These are phyloP conservation scores for Geotrichum phurueaensis DNA, from an alignment of 1,139 yeast species.

Conservation along the genomic window DNA sequence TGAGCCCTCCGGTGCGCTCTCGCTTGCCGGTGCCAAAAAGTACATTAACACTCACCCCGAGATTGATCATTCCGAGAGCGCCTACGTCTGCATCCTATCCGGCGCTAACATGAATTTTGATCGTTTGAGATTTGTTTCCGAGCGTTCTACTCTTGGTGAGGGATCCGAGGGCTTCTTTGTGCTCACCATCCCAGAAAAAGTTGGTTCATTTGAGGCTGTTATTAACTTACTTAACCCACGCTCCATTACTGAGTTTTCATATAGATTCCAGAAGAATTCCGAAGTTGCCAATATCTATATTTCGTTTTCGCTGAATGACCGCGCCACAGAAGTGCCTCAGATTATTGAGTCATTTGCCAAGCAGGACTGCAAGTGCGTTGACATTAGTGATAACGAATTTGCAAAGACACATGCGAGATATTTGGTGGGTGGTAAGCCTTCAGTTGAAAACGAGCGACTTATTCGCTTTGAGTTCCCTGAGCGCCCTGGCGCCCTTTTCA, in stretches of 20 bases:
- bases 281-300: conserved; percentile 72
- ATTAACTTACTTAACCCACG: conserved; percentile 78
- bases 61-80: conserved; percentile 52
- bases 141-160: conserved; percentile 95
- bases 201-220: conserved; percentile 79
- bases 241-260: conserved; percentile 87
- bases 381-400: conserved; percentile 84
- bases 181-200: conserved; percentile 82
- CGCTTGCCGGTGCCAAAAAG: conserved; percentile 90
- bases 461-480: conserved; percentile 93
- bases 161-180: conserved; percentile 92
- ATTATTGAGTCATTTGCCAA: conserved; percentile 41
- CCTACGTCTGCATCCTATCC: conserved; percentile 79
- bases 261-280: conserved; percentile 54
- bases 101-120: conserved; percentile 99
- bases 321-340: conserved; percentile 50
- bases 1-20: conserved; percentile 95
- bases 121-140: conserved; percentile 92
- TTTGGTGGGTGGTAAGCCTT: conserved; percentile 81
- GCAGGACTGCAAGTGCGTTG: conserved; percentile 50
- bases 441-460: conserved; percentile 64
- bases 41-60: conserved; percentile 51
- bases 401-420: conserved; percentile 97
- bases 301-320: conserved; percentile 72
- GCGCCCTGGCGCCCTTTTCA: conserved; percentile 87